phyloP scores from a whole-genome alignment of 441 rosid species.

The Brassica hybrid region DNA sequence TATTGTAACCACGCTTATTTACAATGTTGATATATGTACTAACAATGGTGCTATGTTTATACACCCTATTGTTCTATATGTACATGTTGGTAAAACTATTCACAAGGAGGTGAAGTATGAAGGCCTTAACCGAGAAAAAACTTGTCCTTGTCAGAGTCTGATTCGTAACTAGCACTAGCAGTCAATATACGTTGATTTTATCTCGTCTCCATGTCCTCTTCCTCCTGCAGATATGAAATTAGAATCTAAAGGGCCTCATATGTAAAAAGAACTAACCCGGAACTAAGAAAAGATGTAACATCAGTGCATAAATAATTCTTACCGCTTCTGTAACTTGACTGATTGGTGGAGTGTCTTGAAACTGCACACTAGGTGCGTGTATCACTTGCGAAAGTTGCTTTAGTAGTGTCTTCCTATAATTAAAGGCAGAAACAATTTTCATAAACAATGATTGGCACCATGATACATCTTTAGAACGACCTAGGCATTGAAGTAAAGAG shows the following conservation, averaged over 20 bases:
- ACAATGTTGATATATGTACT: constrained; percentile 15
- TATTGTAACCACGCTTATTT: constrained; percentile 11
- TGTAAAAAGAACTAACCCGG: background rate
- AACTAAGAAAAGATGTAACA: constrained; percentile 17
- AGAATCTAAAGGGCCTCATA: background rate
- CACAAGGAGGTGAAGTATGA: constrained; percentile 7
- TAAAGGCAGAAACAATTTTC: no score
- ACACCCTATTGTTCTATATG: background rate
- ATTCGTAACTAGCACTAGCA: constrained; percentile 20
- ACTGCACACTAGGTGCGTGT: no score
- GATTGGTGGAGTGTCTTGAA: no score
- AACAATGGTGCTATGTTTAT: constrained; percentile 25
- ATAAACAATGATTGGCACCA: no score
- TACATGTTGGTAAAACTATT: constrained; percentile 3
- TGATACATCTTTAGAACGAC: background rate
- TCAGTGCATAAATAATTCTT: background rate
- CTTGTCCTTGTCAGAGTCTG: constrained; percentile 10
- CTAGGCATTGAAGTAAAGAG: background rate
- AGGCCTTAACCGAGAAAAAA: constrained; percentile 11
- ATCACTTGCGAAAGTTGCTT: no score
- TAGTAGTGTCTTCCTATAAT: no score
- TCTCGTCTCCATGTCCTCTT: constrained; percentile 9
- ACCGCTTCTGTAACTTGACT: constrained; percentile 16
- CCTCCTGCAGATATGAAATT: background rate
- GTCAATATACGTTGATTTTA: background rate